Evolutionary conservation across 768 basidiomycete species (phyloP).

Genomic region (Rhizopogon salebrosus): DNA sequence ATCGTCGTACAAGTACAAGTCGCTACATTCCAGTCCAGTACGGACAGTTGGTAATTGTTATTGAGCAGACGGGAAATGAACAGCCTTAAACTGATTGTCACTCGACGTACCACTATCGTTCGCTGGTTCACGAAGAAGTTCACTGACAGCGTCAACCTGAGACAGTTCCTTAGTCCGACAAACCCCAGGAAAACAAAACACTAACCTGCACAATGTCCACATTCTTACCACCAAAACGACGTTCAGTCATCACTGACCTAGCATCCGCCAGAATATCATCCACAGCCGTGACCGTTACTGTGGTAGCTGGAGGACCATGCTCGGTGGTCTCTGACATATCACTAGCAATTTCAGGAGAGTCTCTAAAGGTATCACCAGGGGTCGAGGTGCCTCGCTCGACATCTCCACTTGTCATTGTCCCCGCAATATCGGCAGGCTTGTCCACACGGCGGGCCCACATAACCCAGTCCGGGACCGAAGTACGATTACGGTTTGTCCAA

Average conservation of each 20-base stretch:
- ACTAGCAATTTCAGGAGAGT: background rate
- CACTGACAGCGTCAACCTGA: slow-evolving; percentile 7
- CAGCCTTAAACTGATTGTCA: slow-evolving; percentile 12
- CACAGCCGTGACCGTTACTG: background rate
- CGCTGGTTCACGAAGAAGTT: background rate
- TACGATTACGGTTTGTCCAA: slow-evolving; percentile 31
- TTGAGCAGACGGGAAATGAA: slow-evolving; percentile 32
- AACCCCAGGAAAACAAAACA: background rate
- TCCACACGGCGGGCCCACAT: slow-evolving; percentile 26
- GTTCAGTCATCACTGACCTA: background rate
- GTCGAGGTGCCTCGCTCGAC: slow-evolving; percentile 16
- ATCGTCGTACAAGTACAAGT: background rate
- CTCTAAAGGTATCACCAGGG: background rate
- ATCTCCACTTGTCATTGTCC: slow-evolving; percentile 3
- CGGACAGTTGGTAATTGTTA: slow-evolving; percentile 23
- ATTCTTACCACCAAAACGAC: background rate
- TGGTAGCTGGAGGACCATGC: background rate
- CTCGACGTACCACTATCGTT: background rate
- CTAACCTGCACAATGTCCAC: slow-evolving; percentile 15
- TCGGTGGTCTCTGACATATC: background rate
- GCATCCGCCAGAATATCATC: background rate
- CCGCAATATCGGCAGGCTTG: background rate
- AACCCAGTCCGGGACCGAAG: slow-evolving; percentile 41
- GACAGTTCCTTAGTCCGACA: background rate
- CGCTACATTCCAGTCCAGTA: slow-evolving; percentile 1